Evolutionary conservation across 345 rosid species (phyloP).

Genomic region (Eutrema japonicum): DNA sequence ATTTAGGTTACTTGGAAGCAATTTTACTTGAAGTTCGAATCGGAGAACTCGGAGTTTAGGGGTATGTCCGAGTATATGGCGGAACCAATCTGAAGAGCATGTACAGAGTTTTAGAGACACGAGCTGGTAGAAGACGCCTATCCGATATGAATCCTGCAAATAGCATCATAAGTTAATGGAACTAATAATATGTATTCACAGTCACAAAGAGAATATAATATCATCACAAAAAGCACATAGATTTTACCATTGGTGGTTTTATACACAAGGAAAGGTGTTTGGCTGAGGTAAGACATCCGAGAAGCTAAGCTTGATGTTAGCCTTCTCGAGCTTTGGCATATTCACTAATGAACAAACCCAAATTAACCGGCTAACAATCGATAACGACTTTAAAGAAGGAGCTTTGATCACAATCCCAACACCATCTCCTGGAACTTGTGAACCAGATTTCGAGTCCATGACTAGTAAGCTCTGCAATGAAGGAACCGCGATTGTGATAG

Average conservation of each 20-base stretch:
- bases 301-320: background rate
- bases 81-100: slow-evolving; percentile 5
- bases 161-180: background rate
- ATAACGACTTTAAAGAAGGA: background rate
- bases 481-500: slow-evolving; percentile 5
- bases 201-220: background rate
- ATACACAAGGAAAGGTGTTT: slow-evolving; percentile 3
- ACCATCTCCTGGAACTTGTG: slow-evolving; percentile 6
- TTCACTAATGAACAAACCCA: background rate
- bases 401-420: background rate
- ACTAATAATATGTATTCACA: too few relatives aligned
- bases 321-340: background rate
- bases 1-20: too few relatives aligned
- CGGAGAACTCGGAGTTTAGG: slow-evolving; percentile 36
- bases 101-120: slow-evolving; percentile 15
- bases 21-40: background rate
- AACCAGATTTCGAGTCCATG: background rate
- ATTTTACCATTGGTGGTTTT: background rate
- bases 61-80: background rate
- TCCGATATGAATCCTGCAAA: slow-evolving; percentile 4
- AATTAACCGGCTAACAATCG: too few relatives aligned
- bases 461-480: background rate
- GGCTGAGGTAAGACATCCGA: slow-evolving; percentile 10
- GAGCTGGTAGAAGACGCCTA: slow-evolving; percentile 7
- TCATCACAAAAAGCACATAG: background rate